Evolutionary conservation across 1,284 basidiomycete species (phyloP).

Genomic region (Cerrena zonata): DNA sequence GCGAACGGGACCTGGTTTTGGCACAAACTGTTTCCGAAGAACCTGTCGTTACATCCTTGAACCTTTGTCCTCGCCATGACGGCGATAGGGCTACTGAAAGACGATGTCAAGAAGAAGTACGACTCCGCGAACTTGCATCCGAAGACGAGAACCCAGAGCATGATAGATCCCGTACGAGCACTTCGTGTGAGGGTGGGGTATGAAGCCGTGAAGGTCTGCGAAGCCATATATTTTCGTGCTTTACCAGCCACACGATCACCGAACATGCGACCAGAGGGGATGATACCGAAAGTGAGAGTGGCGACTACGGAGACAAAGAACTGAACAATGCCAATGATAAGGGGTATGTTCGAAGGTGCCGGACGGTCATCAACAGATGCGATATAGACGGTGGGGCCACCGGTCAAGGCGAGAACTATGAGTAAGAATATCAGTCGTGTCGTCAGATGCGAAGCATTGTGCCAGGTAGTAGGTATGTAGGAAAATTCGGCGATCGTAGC

Average conservation of each 20-base stretch:
- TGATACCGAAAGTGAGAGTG: conserved; percentile 73
- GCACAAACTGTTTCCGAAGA: conserved; percentile 76
- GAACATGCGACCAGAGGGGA: conserved; percentile 91
- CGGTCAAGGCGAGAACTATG: conserved; percentile 80
- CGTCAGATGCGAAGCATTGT: conserved; percentile 90
- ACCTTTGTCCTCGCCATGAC: conserved; percentile 91
- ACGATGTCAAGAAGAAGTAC: conserved; percentile 91
- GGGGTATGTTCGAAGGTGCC: conserved; percentile 53
- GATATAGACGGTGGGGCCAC: conserved; percentile 87
- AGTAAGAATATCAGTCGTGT: conserved; percentile 83
- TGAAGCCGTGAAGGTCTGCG: conserved; percentile 93
- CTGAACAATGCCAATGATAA: conserved; percentile 84
- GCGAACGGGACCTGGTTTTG: conserved; percentile 86
- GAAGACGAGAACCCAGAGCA: conserved; percentile 87
- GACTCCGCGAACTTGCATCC: conserved; percentile 90
- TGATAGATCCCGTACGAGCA: conserved; percentile 73
- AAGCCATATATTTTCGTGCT: conserved; percentile 90
- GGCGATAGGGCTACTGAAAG: conserved; percentile 84
- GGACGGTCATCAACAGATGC: conserved; percentile 67
- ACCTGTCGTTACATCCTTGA: conserved; percentile 77
- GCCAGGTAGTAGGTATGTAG: conserved; percentile 96
- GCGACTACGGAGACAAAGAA: conserved; percentile 82
- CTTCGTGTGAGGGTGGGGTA: conserved; percentile 70
- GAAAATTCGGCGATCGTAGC: conserved; percentile 89
- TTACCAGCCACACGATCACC: conserved; percentile 93